Conservation (phyloP, 2,329 filamentous ascomycete species). For the Exophiala mesophila region DNA sequence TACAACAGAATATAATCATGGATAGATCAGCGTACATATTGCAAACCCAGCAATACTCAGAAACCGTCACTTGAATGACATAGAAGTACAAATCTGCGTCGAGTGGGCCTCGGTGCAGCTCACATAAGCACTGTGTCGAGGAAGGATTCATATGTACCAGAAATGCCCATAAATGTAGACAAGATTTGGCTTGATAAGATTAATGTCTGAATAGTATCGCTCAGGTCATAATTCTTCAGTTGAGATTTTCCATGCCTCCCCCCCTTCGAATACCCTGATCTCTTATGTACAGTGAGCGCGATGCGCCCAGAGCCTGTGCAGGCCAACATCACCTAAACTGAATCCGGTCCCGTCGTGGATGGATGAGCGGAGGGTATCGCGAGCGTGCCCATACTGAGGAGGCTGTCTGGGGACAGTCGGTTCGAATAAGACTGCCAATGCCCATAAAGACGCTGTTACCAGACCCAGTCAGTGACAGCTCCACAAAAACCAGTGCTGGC, state of each 20-base stretch:
- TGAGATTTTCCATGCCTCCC: constrained; percentile 22
- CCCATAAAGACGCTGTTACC: constrained; percentile 82
- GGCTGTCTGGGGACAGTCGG: constrained; percentile 73
- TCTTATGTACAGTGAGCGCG: constrained; percentile 13
- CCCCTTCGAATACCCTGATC: too few species aligned
- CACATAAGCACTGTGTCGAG: too few species aligned
- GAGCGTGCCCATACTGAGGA: constrained; percentile 71
- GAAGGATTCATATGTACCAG: too few species aligned
- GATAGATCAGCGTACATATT: too few species aligned
- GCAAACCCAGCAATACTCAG: too few species aligned
- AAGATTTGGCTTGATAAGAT: constrained; percentile 3
- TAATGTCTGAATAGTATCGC: constrained; percentile 18
- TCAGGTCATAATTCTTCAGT: constrained; percentile 8
- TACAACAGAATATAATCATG: too few species aligned
- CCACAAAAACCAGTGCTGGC: too few species aligned
- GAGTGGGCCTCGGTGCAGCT: too few species aligned
- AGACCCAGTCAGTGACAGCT: too few species aligned
- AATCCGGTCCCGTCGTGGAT: constrained; percentile 41
- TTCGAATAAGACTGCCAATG: constrained; percentile 92
- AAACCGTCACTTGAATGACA: too few species aligned
- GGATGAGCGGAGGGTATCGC: constrained; percentile 68
- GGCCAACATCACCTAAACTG: constrained; percentile 4
- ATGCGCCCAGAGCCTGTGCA: not conserved
- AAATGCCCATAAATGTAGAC: too few species aligned
- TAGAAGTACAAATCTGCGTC: too few species aligned